Evolutionary conservation across 108 stramenopile species (phyloP).

Genomic region (Cyclostephanos invisitatus): DNA sequence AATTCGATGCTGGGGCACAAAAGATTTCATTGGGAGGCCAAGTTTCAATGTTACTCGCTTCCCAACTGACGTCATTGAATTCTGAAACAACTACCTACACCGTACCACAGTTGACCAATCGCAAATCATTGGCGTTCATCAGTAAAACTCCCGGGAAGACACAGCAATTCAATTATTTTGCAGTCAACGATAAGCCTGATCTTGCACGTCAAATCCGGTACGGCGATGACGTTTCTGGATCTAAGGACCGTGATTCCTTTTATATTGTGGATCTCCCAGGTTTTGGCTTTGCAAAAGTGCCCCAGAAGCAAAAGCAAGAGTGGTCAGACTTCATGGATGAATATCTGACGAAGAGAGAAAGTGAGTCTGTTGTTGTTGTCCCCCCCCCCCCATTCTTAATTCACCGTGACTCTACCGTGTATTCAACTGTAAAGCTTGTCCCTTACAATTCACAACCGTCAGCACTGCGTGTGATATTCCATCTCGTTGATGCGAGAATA

Average conservation of each 20-base stretch:
- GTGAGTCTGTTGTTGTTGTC: background rate
- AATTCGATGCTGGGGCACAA: background rate
- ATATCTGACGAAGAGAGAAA: slow-evolving; percentile 72
- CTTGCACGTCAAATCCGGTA: slow-evolving; percentile 81
- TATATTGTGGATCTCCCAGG: slow-evolving; percentile 94
- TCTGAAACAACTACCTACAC: background rate
- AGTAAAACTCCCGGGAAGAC: slow-evolving; percentile 97
- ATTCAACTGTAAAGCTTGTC: background rate
- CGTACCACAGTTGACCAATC: slow-evolving; percentile 65
- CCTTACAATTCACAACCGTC: background rate
- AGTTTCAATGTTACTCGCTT: background rate
- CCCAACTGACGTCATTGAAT: background rate
- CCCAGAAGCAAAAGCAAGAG: slow-evolving; percentile 71
- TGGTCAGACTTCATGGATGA: slow-evolving; percentile 84
- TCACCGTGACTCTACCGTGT: background rate
- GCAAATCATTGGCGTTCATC: slow-evolving; percentile 90
- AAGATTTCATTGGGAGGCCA: background rate
- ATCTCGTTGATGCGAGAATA: slow-evolving; percentile 90
- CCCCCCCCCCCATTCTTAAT: background rate
- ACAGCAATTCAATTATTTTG: slow-evolving; percentile 94
- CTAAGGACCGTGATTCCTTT: slow-evolving; percentile 82
- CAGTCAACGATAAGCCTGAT: slow-evolving; percentile 90
- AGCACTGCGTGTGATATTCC: slow-evolving; percentile 82
- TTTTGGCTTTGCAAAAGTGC: slow-evolving; percentile 94
- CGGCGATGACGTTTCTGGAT: slow-evolving; percentile 76